A percentile compares a stretch with the other conserved stretches of the same genome.
phyloP scores from a whole-genome alignment of 768 basidiomycete species.

The Russula foetens region DNA sequence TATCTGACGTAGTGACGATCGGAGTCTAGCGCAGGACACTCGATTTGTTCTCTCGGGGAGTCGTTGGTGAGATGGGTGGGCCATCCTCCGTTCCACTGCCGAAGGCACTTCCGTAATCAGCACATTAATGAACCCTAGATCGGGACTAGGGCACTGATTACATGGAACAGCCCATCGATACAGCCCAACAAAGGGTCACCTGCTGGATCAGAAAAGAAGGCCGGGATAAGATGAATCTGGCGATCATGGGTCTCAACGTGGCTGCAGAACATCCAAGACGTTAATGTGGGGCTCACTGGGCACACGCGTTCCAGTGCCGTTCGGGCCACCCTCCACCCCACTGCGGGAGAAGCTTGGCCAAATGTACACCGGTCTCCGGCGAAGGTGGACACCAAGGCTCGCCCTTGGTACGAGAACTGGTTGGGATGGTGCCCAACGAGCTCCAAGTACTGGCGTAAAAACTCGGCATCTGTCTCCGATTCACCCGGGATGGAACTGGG shows the following conservation, averaged over 20 bases:
- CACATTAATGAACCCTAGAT: neutral
- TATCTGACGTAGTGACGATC: conserved; percentile 53
- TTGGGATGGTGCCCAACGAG: conserved; percentile 26
- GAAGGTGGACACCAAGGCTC: conserved; percentile 31
- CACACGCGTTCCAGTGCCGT: conserved; percentile 24
- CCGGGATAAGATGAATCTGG: conserved; percentile 28
- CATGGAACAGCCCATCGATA: conserved; percentile 36
- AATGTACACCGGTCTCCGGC: conserved; percentile 31
- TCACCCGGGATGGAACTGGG: conserved; percentile 28
- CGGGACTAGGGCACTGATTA: conserved; percentile 5
- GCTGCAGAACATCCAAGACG: neutral
- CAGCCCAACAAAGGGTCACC: conserved; percentile 29
- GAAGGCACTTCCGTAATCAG: conserved; percentile 8
- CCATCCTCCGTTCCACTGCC: conserved; percentile 29
- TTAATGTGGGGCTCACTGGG: conserved; percentile 22
- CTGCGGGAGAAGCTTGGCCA: conserved; percentile 21
- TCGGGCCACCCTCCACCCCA: conserved; percentile 27
- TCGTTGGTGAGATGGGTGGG: conserved; percentile 38
- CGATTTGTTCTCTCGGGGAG: conserved; percentile 21
- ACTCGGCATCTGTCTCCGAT: conserved; percentile 15
- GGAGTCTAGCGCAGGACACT: conserved; percentile 27
- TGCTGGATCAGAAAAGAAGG: conserved; percentile 26
- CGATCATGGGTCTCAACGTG: neutral
- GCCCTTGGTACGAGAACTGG: conserved; percentile 27
- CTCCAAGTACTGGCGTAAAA: conserved; percentile 25